These are phyloP conservation scores for Dipodascus albidus DNA, from an alignment of 805 yeast species.

Conservation along the genomic window DNA sequence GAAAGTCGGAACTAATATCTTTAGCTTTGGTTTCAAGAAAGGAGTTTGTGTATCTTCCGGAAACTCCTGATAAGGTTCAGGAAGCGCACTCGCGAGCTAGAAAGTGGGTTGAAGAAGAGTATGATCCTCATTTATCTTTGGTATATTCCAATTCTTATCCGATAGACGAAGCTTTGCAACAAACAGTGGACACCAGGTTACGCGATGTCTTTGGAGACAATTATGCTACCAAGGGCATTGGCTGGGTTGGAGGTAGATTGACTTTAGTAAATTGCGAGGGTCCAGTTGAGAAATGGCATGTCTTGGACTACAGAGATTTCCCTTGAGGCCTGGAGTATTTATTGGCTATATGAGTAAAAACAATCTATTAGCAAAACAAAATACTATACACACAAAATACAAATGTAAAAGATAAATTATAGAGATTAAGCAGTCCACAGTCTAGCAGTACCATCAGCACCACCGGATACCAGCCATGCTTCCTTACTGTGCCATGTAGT, in stretches of 20 bases:
- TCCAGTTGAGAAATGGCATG: slow-evolving; percentile 57
- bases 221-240: slow-evolving; percentile 28
- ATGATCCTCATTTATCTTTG: slow-evolving; percentile 62
- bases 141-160: slow-evolving; percentile 57
- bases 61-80: slow-evolving; percentile 12
- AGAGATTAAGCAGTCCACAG: slow-evolving; percentile 76
- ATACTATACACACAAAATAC: background rate
- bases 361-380: background rate
- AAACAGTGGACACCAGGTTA: slow-evolving; percentile 52
- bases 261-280: slow-evolving; percentile 63
- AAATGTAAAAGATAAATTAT: background rate
- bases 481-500: slow-evolving; percentile 95
- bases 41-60: slow-evolving; percentile 23
- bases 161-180: slow-evolving; percentile 52
- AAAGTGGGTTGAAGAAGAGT: slow-evolving; percentile 46
- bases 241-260: slow-evolving; percentile 62
- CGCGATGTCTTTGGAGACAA: slow-evolving; percentile 50
- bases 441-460: slow-evolving; percentile 93
- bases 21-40: slow-evolving; percentile 34
- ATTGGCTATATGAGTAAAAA: too few relatives aligned
- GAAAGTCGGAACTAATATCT: slow-evolving; percentile 36
- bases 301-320: slow-evolving; percentile 36
- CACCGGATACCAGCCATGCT: slow-evolving; percentile 96
- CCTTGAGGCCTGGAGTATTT: too few relatives aligned
- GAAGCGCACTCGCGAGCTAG: slow-evolving; percentile 35